Percentiles rank a stretch among this genome's conserved stretches.
Evolutionary conservation across 2,329 filamentous ascomycete species (phyloP).

Genomic region (Knufia fluminis): DNA sequence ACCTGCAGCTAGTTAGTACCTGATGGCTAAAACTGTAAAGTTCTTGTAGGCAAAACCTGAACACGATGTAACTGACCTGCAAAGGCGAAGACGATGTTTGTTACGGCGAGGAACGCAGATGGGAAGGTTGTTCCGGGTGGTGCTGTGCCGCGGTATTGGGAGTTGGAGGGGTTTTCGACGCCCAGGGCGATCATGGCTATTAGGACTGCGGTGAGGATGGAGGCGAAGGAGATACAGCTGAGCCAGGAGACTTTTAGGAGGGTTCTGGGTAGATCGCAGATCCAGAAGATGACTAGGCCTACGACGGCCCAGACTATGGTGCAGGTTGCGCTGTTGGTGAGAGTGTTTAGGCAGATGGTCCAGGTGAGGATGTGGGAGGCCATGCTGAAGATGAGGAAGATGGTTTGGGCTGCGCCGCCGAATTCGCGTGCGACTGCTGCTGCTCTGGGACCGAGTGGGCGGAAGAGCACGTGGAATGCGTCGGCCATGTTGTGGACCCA

Average conservation of each 20-base stretch:
- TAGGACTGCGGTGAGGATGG: constrained; percentile 54
- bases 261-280: constrained; percentile 53
- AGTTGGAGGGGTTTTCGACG: constrained; percentile 44
- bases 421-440: constrained; percentile 49
- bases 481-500: constrained; percentile 59
- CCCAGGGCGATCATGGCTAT: constrained; percentile 60
- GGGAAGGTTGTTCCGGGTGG: constrained; percentile 36
- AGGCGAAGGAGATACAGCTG: constrained; percentile 55
- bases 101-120: constrained; percentile 51
- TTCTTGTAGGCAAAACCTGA: constrained; percentile 10
- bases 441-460: constrained; percentile 35
- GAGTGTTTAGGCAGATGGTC: constrained; percentile 56
- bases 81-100: constrained; percentile 65
- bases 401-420: constrained; percentile 50
- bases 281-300: constrained; percentile 49
- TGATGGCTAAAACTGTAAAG: constrained; percentile 30
- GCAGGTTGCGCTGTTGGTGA: constrained; percentile 53
- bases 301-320: constrained; percentile 56
- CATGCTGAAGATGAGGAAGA: constrained; percentile 61
- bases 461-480: constrained; percentile 49
- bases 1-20: too few species aligned
- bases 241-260: constrained; percentile 54
- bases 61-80: constrained; percentile 27
- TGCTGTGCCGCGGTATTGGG: constrained; percentile 30
- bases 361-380: constrained; percentile 65